These are phyloP conservation scores for Umbellularia californica DNA, from an alignment of 164 flowering plant species.

Conservation along the genomic window DNA sequence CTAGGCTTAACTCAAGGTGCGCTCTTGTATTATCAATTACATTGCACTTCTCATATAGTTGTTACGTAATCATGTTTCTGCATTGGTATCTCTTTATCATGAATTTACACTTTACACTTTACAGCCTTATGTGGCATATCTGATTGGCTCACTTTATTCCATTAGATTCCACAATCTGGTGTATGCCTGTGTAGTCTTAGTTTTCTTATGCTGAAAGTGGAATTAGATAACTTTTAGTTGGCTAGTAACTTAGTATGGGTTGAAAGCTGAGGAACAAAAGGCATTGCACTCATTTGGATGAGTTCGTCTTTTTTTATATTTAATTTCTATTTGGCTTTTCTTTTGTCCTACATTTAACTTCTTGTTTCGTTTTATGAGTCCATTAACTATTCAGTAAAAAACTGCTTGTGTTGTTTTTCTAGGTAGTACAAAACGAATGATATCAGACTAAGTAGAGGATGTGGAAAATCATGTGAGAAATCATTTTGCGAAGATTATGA, in stretches of 20 bases:
- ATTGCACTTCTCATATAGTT: background rate
- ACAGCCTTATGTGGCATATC: background rate
- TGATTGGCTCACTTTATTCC: background rate
- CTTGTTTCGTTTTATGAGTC: background rate
- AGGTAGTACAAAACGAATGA: background rate
- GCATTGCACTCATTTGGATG: background rate
- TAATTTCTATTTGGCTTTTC: background rate
- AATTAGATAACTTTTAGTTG: background rate
- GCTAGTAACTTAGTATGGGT: background rate
- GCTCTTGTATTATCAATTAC: slow-evolving; percentile 1
- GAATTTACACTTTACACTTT: background rate
- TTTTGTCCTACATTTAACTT: background rate
- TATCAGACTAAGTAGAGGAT: background rate
- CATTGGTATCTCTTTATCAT: background rate
- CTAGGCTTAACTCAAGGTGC: slow-evolving; percentile 67
- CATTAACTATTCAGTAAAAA: too few relatives aligned
- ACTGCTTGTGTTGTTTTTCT: background rate
- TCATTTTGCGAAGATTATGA: background rate
- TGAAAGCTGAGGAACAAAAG: background rate
- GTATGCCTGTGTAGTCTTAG: background rate
- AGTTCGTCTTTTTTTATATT: background rate
- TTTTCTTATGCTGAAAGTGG: too few relatives aligned
- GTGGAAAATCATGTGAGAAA: background rate
- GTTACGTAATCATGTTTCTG: background rate
- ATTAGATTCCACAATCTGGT: background rate